These are phyloP conservation scores for Cucurbita pepo DNA, from an alignment of 306 rosid species.

Conservation along the genomic window DNA sequence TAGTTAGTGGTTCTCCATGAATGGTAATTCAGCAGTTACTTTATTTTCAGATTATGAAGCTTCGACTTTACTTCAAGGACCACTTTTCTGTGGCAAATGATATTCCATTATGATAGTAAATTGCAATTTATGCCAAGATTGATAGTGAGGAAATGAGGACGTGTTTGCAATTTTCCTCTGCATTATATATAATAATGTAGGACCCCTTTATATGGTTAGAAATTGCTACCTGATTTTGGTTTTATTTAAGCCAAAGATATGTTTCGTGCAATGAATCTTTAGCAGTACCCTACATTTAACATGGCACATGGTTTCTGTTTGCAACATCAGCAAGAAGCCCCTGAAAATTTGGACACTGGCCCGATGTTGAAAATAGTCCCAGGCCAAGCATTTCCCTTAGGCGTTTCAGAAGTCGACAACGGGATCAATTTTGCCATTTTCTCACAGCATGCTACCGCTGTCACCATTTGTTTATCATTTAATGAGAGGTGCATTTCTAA, in stretches of 20 bases:
- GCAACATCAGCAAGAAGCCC: conserved; percentile 46
- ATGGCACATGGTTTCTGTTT: conserved; percentile 8
- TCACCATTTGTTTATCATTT: conserved; percentile 58
- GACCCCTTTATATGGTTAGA: not conserved
- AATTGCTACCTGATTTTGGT: not conserved
- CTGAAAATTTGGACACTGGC: conserved; percentile 23
- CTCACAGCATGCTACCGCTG: conserved; percentile 77
- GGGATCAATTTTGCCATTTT: conserved; percentile 84
- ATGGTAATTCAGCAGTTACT: not conserved
- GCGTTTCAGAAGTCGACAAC: conserved; percentile 61
- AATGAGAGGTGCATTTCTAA: conserved; percentile 37
- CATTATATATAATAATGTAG: not conserved
- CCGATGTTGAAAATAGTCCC: conserved; percentile 35
- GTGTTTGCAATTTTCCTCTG: not conserved
- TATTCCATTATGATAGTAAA: not conserved
- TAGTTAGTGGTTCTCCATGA: not conserved
- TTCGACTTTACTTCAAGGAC: not conserved
- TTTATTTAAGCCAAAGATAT: not conserved
- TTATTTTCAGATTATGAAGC: not conserved
- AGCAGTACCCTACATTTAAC: not conserved
- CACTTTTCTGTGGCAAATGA: not conserved
- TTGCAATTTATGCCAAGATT: not conserved
- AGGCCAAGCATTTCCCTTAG: conserved; percentile 79
- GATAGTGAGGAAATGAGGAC: not conserved
- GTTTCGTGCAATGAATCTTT: not conserved